These are phyloP conservation scores for Xylariaceae sp. DNA, from an alignment of 2,329 filamentous ascomycete species.

Conservation along the genomic window DNA sequence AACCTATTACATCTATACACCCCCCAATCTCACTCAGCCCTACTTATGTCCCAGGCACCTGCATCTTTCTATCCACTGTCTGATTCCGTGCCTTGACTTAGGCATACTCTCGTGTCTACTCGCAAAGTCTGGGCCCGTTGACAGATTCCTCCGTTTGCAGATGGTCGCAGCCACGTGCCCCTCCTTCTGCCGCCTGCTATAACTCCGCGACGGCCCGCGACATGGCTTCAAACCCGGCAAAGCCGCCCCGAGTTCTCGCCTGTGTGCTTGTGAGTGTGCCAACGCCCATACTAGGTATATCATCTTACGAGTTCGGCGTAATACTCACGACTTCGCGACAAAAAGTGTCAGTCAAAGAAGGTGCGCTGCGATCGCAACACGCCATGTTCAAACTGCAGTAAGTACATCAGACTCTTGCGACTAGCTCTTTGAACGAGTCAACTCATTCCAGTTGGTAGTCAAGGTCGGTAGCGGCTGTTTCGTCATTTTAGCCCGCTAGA, in stretches of 20 bases:
- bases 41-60: too few relatives aligned
- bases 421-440: not conserved
- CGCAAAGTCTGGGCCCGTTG: too few relatives aligned
- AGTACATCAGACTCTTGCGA: slow-evolving; percentile 2
- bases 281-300: not conserved
- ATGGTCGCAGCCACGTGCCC: too few relatives aligned
- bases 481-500: not conserved
- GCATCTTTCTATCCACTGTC: too few relatives aligned
- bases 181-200: too few relatives aligned
- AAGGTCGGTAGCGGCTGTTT: slow-evolving; percentile 43
- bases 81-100: too few relatives aligned
- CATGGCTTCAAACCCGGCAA: slow-evolving; percentile 27
- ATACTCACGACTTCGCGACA: not conserved
- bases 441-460: slow-evolving; percentile 24
- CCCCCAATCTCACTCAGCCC: too few relatives aligned
- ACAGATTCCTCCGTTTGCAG: too few relatives aligned
- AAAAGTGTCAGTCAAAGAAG: slow-evolving; percentile 59
- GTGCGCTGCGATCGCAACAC: slow-evolving; percentile 61
- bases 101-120: too few relatives aligned
- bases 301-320: not conserved
- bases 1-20: too few relatives aligned
- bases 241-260: slow-evolving; percentile 29
- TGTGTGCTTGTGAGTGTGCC: slow-evolving; percentile 23
- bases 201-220: not conserved
- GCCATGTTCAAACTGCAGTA: slow-evolving; percentile 55